Base-by-base conservation (phyloP, 2,329 filamentous ascomycete genomes). In the Xylariomycetidae sp. region DNA sequence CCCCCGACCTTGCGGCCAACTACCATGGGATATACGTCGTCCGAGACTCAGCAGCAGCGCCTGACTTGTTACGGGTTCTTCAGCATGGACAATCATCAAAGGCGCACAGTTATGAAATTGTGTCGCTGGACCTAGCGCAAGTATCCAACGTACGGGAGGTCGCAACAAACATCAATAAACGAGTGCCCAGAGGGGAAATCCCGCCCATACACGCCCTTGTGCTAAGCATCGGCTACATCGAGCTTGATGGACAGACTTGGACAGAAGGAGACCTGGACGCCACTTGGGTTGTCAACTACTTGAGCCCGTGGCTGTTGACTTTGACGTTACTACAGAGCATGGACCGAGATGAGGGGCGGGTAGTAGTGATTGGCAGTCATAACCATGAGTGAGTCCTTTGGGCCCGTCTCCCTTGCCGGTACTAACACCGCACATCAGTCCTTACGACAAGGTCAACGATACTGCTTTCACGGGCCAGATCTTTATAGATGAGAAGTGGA, bases 191-290 rank as follows among this genome's bases (percentile, higher is more conserved):
- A 10, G 39, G 32, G 12, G 42, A 53, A 2, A 44, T 64, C 17
- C 60, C 63, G 6, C 60, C 52, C 0, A 63, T 67, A 32, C 53
- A 52, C 12, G 59, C 51, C 2, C 46, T 68, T 4, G 55, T 67
- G 9, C 53, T 67, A 3, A 56, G 52, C 25, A 53, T 53, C 2
- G 56, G 39, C 3, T 53, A 34, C 32, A 39, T 49, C 17, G 51
- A 57, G 2, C 42, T 44, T 17, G 30, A 23, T 12, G 29, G 30
- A 13, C 48, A 53, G 34, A 23, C 32, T 4, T 45, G 33, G 38
- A 44, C 39, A 1, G 30, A 41, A 1, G 39, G 44, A 12, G 43
- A 43, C 3, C 37, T 53, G 12, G 50, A 54, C 24, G 45, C 29
- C 12, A 35, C 40, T 0, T 54, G 54, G 17, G 30, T 23, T 0